A percentile compares a stretch with the other conserved stretches of the same genome.
Evolutionary conservation across 805 yeast genomes (phyloP).

Genomic region (Pichia scutulata): DNA sequence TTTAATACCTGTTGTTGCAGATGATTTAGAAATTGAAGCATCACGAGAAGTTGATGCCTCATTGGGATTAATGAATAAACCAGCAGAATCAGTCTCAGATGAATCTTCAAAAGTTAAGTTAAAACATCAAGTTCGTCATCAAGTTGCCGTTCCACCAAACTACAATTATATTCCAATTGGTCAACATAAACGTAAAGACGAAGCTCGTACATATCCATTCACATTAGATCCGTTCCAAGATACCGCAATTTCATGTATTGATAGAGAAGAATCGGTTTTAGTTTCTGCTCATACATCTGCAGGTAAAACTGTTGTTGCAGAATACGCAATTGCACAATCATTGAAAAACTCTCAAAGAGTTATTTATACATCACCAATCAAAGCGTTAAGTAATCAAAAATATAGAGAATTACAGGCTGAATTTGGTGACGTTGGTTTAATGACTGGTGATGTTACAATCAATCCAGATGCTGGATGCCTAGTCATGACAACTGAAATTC

Average conservation of each 20-base stretch:
- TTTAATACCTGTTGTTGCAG: conserved; percentile 70
- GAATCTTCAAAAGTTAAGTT: conserved; percentile 30
- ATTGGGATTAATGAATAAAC: conserved; percentile 47
- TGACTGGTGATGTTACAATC: conserved; percentile 97
- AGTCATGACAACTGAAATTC: conserved; percentile 96
- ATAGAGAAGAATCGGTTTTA: conserved; percentile 85
- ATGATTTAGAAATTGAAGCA: conserved; percentile 82
- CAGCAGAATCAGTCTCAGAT: background rate
- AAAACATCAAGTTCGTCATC: conserved; percentile 93
- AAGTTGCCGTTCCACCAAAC: conserved; percentile 92
- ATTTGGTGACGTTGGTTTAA: conserved; percentile 70
- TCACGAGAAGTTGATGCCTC: conserved; percentile 83
- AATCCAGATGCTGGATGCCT: conserved; percentile 94
- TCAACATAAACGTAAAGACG: conserved; percentile 66
- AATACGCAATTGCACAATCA: conserved; percentile 95
- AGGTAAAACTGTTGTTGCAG: conserved; percentile 96
- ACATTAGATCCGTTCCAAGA: conserved; percentile 96
- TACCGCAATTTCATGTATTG: conserved; percentile 92
- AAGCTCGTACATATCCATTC: conserved; percentile 90
- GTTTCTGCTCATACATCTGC: conserved; percentile 98
- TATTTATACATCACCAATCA: conserved; percentile 90
- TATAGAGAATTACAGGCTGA: conserved; percentile 53
- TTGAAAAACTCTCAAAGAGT: conserved; percentile 86
- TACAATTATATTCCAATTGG: conserved; percentile 84
- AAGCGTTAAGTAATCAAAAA: conserved; percentile 86